phyloP scores from a whole-genome alignment of 2,329 filamentous ascomycete species.

The Verruconis gallopava region DNA sequence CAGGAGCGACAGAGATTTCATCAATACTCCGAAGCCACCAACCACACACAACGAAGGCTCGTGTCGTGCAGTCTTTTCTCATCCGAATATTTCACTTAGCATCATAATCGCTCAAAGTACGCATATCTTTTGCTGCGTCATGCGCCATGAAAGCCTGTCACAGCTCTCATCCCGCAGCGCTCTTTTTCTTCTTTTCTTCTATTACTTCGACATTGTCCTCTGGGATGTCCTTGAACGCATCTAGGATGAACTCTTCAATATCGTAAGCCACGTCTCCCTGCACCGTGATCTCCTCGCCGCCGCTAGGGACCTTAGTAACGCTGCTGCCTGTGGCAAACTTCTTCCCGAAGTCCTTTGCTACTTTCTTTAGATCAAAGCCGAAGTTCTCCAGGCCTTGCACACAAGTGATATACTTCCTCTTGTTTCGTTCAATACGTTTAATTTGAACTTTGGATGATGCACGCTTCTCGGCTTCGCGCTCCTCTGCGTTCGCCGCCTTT shows the following conservation, averaged over 20 bases:
- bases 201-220: constrained; percentile 91
- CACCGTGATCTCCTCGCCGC: constrained; percentile 92
- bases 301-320: constrained; percentile 76
- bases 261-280: constrained; percentile 95
- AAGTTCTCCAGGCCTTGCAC: constrained; percentile 85
- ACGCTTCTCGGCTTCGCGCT: constrained; percentile 69
- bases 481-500: constrained; percentile 79
- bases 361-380: constrained; percentile 85
- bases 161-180: constrained; percentile 14
- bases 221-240: constrained; percentile 81
- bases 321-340: constrained; percentile 93
- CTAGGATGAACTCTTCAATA: constrained; percentile 77
- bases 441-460: constrained; percentile 75
- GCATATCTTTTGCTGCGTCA: too few relatives aligned
- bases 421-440: constrained; percentile 96
- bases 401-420: constrained; percentile 91
- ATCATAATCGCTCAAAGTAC: too few relatives aligned
- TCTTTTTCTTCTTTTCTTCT: constrained; percentile 92
- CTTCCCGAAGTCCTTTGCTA: constrained; percentile 94
- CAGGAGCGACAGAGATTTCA: too few relatives aligned
- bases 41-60: too few relatives aligned
- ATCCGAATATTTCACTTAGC: too few relatives aligned
- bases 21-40: too few relatives aligned
- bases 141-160: too few relatives aligned
- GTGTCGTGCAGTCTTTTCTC: too few relatives aligned